Percentiles rank a stretch among this genome's conserved stretches.
Evolutionary conservation across 2,329 filamentous ascomycete genomes (phyloP).

Genomic region (Trichoderma gracile): DNA sequence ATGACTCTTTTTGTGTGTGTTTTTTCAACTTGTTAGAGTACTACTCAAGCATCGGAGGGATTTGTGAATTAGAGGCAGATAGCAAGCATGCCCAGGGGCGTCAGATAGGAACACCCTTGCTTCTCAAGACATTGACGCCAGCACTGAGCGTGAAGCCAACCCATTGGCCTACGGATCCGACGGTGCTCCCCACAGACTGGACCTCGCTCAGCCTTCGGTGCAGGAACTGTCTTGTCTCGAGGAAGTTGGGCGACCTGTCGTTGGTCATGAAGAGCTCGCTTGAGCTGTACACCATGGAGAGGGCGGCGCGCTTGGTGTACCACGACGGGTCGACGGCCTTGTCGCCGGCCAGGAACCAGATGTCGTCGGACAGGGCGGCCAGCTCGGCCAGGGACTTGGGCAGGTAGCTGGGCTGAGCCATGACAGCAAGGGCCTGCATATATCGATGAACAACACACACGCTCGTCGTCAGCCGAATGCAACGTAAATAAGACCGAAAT

Average conservation of each 20-base stretch:
- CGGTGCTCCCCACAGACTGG: conserved; percentile 59
- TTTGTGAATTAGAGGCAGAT: neutral
- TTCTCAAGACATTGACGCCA: conserved; percentile 78
- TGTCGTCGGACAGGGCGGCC: conserved; percentile 82
- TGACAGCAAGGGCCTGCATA: conserved; percentile 76
- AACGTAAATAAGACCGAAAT: neutral
- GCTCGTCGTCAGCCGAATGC: neutral
- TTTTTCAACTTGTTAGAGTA: neutral
- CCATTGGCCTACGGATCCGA: conserved; percentile 71
- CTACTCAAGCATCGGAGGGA: neutral
- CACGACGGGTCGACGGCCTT: conserved; percentile 78
- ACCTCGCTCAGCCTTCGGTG: conserved; percentile 72
- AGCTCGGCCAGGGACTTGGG: conserved; percentile 77
- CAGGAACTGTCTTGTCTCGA: conserved; percentile 78
- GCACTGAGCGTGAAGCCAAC: conserved; percentile 77
- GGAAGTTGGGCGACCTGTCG: conserved; percentile 71
- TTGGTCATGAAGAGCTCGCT: conserved; percentile 94
- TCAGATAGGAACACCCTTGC: conserved; percentile 81
- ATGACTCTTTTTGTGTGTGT: conserved; percentile 10
- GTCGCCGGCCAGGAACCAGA: conserved; percentile 85
- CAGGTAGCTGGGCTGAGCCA: conserved; percentile 81
- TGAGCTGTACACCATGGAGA: conserved; percentile 64
- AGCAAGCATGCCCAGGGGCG: neutral
- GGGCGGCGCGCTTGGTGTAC: conserved; percentile 68
- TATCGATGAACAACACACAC: neutral